Evolutionary conservation across 2,329 filamentous ascomycete genomes (phyloP).

Genomic region (Gaeumannomyces sp.): DNA sequence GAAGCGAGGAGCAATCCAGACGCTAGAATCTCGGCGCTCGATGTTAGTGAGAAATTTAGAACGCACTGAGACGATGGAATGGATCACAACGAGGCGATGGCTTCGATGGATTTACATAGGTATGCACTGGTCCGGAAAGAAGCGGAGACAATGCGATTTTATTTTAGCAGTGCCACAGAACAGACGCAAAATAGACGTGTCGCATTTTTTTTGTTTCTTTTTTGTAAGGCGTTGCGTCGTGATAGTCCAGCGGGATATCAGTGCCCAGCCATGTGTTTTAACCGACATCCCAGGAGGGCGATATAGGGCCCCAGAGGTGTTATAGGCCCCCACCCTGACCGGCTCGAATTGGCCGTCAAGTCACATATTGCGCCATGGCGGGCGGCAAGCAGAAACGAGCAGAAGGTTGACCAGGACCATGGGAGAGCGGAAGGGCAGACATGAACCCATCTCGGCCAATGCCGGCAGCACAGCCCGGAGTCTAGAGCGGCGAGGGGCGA

Average conservation of each 20-base stretch:
- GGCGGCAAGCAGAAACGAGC: neutral
- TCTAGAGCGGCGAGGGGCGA: too few species aligned
- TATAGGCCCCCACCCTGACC: neutral
- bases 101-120: neutral
- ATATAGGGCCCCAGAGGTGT: neutral
- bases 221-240: neutral
- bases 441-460: too few species aligned
- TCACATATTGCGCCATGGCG: neutral
- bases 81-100: neutral
- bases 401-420: neutral
- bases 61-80: neutral
- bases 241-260: neutral
- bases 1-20: neutral
- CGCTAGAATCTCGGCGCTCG: neutral
- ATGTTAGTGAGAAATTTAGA: neutral
- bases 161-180: neutral
- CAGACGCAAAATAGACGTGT: neutral
- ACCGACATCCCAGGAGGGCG: neutral
- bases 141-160: neutral
- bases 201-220: neutral
- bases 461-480: too few species aligned
- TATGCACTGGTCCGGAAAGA: neutral
- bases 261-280: neutral
- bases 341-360: neutral
- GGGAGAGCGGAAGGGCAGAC: too few species aligned